Percentiles rank a stretch among this genome's conserved stretches.
Evolutionary conservation across 257 asterid species (phyloP).

Genomic region (Schizonepeta tenuifolia): DNA sequence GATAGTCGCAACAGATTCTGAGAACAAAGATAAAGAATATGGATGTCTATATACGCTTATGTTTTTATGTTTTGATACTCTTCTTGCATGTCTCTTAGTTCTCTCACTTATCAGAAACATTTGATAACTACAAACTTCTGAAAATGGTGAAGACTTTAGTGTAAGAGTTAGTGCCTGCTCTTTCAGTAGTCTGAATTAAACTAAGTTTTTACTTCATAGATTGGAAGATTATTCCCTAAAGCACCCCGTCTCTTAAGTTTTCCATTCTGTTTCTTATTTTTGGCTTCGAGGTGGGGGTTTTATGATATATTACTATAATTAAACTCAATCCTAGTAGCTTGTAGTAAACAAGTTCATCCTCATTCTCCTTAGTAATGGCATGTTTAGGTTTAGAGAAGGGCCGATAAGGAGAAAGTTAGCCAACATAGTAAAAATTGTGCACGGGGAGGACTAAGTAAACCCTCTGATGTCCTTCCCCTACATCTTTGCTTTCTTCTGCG

Average conservation of each 20-base stretch:
- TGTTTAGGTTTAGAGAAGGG: neutral
- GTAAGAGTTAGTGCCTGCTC: neutral
- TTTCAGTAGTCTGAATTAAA: neutral
- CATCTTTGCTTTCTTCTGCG: neutral
- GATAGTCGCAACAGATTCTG: neutral
- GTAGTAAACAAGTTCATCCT: no score
- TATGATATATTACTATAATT: no score
- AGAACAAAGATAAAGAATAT: neutral
- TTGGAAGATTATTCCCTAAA: neutral
- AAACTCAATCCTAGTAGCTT: neutral
- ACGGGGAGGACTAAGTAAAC: neutral
- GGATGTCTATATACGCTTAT: neutral
- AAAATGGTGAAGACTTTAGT: neutral
- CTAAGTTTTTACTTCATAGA: neutral
- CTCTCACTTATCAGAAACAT: neutral
- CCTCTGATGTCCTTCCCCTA: conserved; percentile 2
- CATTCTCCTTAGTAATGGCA: neutral
- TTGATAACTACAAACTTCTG: neutral
- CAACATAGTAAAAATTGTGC: neutral
- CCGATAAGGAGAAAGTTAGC: neutral
- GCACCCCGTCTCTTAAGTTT: neutral
- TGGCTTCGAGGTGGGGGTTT: neutral
- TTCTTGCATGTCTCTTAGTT: conserved; percentile 9
- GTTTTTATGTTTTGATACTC: neutral
- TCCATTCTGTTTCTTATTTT: neutral